phyloP scores from a whole-genome alignment of 2,329 filamentous ascomycete species.

The Sporothrix brasiliensis region DNA sequence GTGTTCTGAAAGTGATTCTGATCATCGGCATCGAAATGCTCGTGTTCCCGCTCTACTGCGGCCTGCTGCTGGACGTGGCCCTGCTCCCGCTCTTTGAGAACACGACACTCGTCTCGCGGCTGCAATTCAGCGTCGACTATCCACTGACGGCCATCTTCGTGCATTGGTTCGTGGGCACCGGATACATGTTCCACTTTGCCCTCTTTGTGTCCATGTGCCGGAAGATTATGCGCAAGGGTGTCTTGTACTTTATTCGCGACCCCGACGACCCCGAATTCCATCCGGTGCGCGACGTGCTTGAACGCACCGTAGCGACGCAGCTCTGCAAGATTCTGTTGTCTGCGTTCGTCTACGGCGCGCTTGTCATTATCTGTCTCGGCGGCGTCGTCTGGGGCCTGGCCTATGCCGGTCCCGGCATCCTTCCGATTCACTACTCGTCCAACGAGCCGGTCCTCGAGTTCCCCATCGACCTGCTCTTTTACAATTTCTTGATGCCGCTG shows the following conservation, averaged over 20 bases:
- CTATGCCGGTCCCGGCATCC: conserved; percentile 66
- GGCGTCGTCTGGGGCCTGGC: conserved; percentile 93
- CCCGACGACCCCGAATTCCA: conserved; percentile 98
- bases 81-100: conserved; percentile 85
- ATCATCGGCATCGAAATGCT: conserved; percentile 99
- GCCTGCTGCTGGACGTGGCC: conserved; percentile 83
- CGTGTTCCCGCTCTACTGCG: conserved; percentile 93
- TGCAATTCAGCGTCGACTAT: conserved; percentile 75
- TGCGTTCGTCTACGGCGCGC: conserved; percentile 88
- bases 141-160: conserved; percentile 93
- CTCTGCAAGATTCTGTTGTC: conserved; percentile 95
- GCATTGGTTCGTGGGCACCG: conserved; percentile 98
- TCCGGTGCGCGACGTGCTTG: conserved; percentile 92
- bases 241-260: conserved; percentile 96
- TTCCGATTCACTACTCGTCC: conserved; percentile 92
- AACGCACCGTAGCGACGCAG: conserved; percentile 88
- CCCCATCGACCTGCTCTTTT: conserved; percentile 89
- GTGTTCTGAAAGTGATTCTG: conserved; percentile 94
- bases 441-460: conserved; percentile 93
- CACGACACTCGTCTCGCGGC: conserved; percentile 73
- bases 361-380: conserved; percentile 90
- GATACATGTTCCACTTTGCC: conserved; percentile 99
- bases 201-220: conserved; percentile 98
- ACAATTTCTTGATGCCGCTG: conserved; percentile 93
- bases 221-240: conserved; percentile 93